A percentile compares a stretch with the other conserved stretches of the same genome.
Conservation (phyloP, 2,329 filamentous ascomycete species). For the Phaeosphaeria sp. region DNA sequence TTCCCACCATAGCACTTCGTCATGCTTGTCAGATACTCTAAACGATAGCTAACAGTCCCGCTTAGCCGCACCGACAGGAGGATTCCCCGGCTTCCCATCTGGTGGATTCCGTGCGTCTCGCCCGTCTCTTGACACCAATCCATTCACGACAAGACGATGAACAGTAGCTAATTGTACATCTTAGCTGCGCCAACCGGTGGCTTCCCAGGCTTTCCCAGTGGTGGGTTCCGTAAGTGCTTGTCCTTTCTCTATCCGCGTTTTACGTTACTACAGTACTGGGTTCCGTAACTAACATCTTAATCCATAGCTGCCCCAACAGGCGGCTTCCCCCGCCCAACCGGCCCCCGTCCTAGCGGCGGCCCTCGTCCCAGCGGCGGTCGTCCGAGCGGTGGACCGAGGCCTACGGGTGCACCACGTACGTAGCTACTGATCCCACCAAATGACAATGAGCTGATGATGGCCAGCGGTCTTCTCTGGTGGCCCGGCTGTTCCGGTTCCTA, state of each 20-base stretch:
- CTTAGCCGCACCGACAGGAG: not conserved
- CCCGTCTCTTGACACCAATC: no score
- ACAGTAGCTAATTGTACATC: not conserved
- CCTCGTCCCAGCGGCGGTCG: not conserved
- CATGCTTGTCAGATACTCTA: no score
- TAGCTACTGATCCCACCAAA: not conserved
- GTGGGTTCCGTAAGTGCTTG: not conserved
- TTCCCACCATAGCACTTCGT: not conserved
- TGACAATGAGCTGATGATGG: not conserved
- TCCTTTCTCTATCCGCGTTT: not conserved
- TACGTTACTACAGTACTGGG: no score
- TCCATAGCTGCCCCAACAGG: not conserved
- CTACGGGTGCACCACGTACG: not conserved
- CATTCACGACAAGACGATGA: not conserved
- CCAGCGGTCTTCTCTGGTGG: not conserved
- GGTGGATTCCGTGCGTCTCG: not conserved
- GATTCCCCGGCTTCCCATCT: conserved; percentile 3
- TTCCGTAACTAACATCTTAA: not conserved
- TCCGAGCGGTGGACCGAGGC: not conserved
- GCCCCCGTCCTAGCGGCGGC: not conserved
- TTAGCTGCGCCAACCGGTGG: conserved; percentile 1
- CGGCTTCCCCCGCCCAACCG: not conserved
- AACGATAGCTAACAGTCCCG: no score
- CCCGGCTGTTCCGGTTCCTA: not conserved
- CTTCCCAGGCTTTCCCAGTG: not conserved